Percentiles rank a stretch among this genome's conserved stretches.
Evolutionary conservation across 306 rosid genomes (phyloP).

Genomic region (Trichosanthes cucumerina): DNA sequence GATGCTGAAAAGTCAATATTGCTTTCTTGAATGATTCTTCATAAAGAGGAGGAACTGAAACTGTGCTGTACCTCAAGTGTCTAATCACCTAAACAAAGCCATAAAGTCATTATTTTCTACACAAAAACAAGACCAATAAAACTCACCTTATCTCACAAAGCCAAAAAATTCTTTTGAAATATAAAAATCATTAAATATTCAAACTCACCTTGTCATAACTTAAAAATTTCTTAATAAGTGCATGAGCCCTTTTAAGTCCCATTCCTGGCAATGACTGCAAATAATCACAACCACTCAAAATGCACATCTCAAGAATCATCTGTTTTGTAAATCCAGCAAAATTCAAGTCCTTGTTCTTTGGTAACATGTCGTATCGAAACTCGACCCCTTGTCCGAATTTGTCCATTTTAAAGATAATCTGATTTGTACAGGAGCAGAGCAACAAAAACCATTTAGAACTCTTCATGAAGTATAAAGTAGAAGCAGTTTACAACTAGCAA

Average conservation of each 20-base stretch:
- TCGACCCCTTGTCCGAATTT: slow-evolving; percentile 88
- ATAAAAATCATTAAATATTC: neutral
- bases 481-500: neutral
- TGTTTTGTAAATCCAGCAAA: slow-evolving; percentile 73
- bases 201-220: slow-evolving; percentile 69
- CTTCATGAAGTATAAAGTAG: neutral
- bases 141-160: neutral
- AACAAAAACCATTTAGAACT: neutral
- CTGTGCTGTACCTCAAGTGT: slow-evolving; percentile 66
- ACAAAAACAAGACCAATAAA: slow-evolving; percentile 13
- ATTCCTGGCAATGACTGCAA: slow-evolving; percentile 89
- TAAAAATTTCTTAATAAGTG: slow-evolving; percentile 53
- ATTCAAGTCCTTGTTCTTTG: slow-evolving; percentile 65
- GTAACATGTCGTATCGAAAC: slow-evolving; percentile 57
- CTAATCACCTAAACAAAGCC: slow-evolving; percentile 57
- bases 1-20: slow-evolving; percentile 66
- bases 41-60: slow-evolving; percentile 64
- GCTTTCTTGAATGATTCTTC: slow-evolving; percentile 92
- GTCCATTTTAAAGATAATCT: slow-evolving; percentile 96
- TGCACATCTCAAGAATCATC: slow-evolving; percentile 96
- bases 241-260: slow-evolving; percentile 95
- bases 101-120: slow-evolving; percentile 9
- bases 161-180: slow-evolving; percentile 3
- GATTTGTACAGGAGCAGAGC: slow-evolving; percentile 19
- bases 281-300: slow-evolving; percentile 94